Conservation (phyloP, 805 yeast species). For the Suhomyces xylopsoci region DNA sequence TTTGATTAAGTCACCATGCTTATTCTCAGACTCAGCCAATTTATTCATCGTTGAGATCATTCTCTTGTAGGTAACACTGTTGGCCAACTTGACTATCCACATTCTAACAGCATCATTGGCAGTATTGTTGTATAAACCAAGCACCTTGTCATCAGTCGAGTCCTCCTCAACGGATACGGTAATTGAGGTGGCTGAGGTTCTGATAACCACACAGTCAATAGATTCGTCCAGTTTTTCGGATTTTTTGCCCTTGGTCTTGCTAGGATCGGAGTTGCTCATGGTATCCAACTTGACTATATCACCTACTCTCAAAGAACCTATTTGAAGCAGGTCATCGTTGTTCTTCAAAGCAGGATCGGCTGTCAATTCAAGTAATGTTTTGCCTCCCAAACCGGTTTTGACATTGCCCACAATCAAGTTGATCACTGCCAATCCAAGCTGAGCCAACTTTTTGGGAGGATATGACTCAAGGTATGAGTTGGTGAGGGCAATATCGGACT, state of each 20-base stretch:
- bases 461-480: conserved; percentile 29
- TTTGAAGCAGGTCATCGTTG: conserved; percentile 29
- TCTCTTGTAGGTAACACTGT: conserved; percentile 69
- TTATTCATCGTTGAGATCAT: conserved; percentile 77
- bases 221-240: conserved; percentile 21
- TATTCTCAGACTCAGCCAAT: conserved; percentile 46
- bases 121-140: conserved; percentile 44
- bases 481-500: conserved; percentile 32
- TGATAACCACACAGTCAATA: conserved; percentile 65
- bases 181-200: conserved; percentile 46
- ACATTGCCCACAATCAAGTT: conserved; percentile 61
- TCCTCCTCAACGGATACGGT: conserved; percentile 61
- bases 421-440: conserved; percentile 70
- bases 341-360: conserved; percentile 47
- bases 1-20: conserved; percentile 35
- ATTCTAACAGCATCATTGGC: conserved; percentile 40
- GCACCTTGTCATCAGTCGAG: conserved; percentile 43
- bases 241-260: conserved; percentile 23
- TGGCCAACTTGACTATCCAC: conserved; percentile 67
- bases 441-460: conserved; percentile 64
- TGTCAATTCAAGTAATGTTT: conserved; percentile 59
- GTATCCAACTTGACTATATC: conserved; percentile 68
- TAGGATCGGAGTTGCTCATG: conserved; percentile 26
- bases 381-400: conserved; percentile 79
- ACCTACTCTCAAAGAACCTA: conserved; percentile 63